Evolutionary conservation across 345 rosid genomes (phyloP), one percentile per base, ranked within the genome.

Genomic region (sweet orange (Citrus sinensis)): DNA sequence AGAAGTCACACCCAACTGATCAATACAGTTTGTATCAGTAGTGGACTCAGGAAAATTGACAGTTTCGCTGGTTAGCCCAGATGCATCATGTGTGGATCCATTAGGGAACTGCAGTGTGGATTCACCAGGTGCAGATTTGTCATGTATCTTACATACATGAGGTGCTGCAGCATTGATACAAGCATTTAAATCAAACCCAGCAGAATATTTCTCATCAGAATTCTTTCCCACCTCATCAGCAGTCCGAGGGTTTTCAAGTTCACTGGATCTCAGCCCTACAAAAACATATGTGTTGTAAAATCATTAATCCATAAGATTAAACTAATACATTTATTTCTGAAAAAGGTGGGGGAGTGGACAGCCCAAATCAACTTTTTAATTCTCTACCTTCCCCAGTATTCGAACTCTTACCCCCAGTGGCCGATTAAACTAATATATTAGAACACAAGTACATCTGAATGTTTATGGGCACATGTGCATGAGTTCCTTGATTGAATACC

Each of bases 401-500:
- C 16, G 0, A 11, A 42, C 49, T 42, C 14, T 10, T 2, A 42
- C 4, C 51, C 51, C 51, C 14, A 0, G 51, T 2, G 51, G 5
- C 17, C 14, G 0, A 46, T 46, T 11, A 46, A 13, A 46, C 30
- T 7, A 46, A 30, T 3, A 78, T 3, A 55, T 17, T 30, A 6
- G 7, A 22, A 75, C 4, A 60, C 29, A 13, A 59, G 29, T 54
- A 6, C 22, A 9, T 39, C 14, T n/a, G 56, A 5, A 19, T 46
- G 35, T n/a, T 51, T 6, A 2, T 25, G 17, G 2, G 29, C 54
- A 1, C 27, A 11, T 14, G 55, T 2, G 35, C 56, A 27, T 56
- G 65, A 40, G 29, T 74, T 62, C 59, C 69, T 74, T 73, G 24
- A 80, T 59, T 25, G 56, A 82, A 66, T 88, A 92, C 92, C 89